Evolutionary conservation across 768 basidiomycete genomes (phyloP).

Genomic region (Boletus barrowsii): DNA sequence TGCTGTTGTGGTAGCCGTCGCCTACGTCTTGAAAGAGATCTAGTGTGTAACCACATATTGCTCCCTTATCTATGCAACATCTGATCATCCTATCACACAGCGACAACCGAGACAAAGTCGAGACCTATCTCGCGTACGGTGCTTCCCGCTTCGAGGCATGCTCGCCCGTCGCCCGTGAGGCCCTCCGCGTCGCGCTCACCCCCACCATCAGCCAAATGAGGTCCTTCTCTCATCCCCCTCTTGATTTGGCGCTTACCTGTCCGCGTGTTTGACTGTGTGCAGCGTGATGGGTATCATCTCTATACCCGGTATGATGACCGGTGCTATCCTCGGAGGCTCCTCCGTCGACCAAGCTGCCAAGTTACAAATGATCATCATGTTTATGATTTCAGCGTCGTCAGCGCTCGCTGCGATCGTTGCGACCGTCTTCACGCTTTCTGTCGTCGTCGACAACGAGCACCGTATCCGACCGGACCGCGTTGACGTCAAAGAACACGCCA

Average conservation of each 20-base stretch:
- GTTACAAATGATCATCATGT: conserved; percentile 92
- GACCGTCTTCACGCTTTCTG: conserved; percentile 54
- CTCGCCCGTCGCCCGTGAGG: conserved; percentile 72
- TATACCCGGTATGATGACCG: conserved; percentile 92
- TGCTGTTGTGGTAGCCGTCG: conserved; percentile 67
- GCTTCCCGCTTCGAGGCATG: conserved; percentile 83
- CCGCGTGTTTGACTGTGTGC: background rate
- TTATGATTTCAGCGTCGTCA: conserved; percentile 82
- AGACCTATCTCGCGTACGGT: conserved; percentile 83
- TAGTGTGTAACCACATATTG: conserved; percentile 42
- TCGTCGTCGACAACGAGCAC: conserved; percentile 68
- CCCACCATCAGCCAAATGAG: conserved; percentile 89
- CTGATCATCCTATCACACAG: conserved; percentile 32
- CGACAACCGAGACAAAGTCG: conserved; percentile 82
- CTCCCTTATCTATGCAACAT: background rate
- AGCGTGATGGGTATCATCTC: conserved; percentile 75
- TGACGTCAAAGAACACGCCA: conserved; percentile 31
- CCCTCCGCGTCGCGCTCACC: conserved; percentile 73
- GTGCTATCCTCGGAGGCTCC: conserved; percentile 83
- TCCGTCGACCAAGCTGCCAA: conserved; percentile 82
- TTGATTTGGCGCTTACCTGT: background rate
- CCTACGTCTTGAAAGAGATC: conserved; percentile 72
- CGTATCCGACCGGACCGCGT: conserved; percentile 65
- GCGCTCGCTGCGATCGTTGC: conserved; percentile 67
- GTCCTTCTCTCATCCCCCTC: conserved; percentile 29